A percentile compares a stretch with the other conserved stretches of the same genome.
Evolutionary conservation across 2,329 filamentous ascomycete genomes (phyloP).

Genomic region (Diaporthe vaccinii): DNA sequence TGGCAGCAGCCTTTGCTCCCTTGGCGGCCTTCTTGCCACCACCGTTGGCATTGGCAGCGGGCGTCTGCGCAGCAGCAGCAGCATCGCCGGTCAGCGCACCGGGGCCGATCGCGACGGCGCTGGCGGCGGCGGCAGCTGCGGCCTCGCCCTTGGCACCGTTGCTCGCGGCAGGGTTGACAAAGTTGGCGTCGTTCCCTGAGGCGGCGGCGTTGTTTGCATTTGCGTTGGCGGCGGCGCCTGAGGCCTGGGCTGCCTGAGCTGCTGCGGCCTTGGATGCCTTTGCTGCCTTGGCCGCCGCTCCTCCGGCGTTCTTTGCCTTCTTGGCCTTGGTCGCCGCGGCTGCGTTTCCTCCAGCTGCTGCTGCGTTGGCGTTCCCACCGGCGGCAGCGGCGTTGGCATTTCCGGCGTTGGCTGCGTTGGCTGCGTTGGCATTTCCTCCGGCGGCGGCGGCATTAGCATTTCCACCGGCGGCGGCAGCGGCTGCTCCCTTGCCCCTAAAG

Average conservation of each 20-base stretch:
- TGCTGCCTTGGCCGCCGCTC: background rate
- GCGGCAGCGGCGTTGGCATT: constrained; percentile 22
- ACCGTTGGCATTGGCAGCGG: constrained; percentile 38
- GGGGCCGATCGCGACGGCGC: constrained; percentile 47
- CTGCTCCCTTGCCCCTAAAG: background rate
- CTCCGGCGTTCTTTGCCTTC: constrained; percentile 2
- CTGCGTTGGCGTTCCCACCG: constrained; percentile 46
- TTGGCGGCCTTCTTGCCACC: constrained; percentile 1
- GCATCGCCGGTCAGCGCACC: constrained; percentile 44
- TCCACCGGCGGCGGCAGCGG: background rate
- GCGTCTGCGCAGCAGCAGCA: constrained; percentile 48
- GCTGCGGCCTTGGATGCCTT: constrained; percentile 23
- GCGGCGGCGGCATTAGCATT: constrained; percentile 5
- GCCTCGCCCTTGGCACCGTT: constrained; percentile 29
- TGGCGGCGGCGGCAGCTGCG: constrained; percentile 37
- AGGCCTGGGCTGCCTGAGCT: constrained; percentile 15
- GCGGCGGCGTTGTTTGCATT: constrained; percentile 58
- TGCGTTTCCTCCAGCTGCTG: constrained; percentile 49
- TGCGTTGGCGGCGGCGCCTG: constrained; percentile 47
- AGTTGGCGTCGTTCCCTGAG: constrained; percentile 53
- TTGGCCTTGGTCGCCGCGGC: background rate
- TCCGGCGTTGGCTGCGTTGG: background rate
- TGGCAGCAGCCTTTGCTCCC: constrained; percentile 13
- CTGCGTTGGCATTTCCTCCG: constrained; percentile 7
- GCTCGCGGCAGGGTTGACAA: constrained; percentile 36